These are phyloP conservation scores for Penicillium occitanis DNA, from an alignment of 2,329 filamentous ascomycete species.

Conservation along the genomic window DNA sequence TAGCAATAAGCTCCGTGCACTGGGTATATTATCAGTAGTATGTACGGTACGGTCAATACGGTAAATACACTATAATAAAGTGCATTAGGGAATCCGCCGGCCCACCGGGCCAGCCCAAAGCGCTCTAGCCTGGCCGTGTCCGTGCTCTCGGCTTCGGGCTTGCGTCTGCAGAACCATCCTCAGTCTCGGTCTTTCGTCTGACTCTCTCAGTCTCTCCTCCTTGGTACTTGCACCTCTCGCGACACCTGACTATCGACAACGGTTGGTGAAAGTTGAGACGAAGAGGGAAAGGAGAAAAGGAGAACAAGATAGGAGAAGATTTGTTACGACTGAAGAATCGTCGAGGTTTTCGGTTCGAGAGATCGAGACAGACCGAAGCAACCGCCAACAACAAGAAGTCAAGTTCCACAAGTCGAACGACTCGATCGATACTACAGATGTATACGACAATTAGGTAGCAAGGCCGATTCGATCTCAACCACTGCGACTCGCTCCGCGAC, in stretches of 20 bases:
- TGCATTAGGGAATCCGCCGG: constrained; percentile 6
- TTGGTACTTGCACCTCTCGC: no score
- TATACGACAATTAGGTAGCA: neutral
- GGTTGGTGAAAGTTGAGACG: neutral
- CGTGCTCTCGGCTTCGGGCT: constrained; percentile 16
- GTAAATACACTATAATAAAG: constrained; percentile 1
- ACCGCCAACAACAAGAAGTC: neutral
- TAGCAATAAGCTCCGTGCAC: constrained; percentile 5
- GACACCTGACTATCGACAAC: neutral
- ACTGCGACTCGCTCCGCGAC: constrained; percentile 6
- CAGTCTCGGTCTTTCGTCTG: neutral
- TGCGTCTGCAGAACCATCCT: neutral
- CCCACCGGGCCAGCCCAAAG: neutral
- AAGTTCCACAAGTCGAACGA: neutral
- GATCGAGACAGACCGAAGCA: neutral
- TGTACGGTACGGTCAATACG: neutral
- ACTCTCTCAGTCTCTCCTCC: no score
- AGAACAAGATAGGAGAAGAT: neutral
- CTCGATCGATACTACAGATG: neutral
- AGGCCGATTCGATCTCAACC: neutral
- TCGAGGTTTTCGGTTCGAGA: neutral
- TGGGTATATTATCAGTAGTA: neutral
- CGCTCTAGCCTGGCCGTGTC: constrained; percentile 8
- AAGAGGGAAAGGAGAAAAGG: neutral
- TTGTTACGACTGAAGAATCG: neutral